Evolutionary conservation across 2,329 filamentous ascomycete genomes (phyloP), one percentile per base, ranked within the genome.

Genomic region (Colletotrichum caudatum): DNA sequence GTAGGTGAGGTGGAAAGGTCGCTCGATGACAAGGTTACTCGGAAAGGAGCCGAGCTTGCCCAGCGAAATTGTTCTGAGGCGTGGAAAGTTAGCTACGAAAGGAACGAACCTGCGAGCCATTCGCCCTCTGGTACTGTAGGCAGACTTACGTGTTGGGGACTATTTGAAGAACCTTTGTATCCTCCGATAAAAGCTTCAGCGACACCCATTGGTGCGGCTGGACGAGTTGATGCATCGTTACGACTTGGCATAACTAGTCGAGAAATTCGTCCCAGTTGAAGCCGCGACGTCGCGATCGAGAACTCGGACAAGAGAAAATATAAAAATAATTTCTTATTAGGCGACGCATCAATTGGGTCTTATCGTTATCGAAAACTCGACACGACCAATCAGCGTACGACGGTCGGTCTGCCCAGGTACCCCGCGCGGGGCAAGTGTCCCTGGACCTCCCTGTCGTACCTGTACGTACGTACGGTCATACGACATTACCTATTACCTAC

Each of bases 11-110:
- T 97, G 90, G 79, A 94, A 97, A 0, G 96, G 96, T 9, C 96
- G 91, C n/a, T 94, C 92, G 74, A 99, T 89, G 57, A 99, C 90
- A 41, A 96, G 88, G 79, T 98, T 98, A 64, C 93, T 91, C 20
- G 94, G 92, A 79, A 99, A 98, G 2, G 90, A 90, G 74, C 96
- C 96, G 80, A 96, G 97, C 88, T 98, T 98, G 67, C 94, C 94
- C 44, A 98, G 86, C 1, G 93, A 94, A 74, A 98, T 92, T 56
- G 90, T 93, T 51, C 95, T 98, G 76, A 57, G 20, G 68, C 62
- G 14, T 9, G 39, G 23, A 23, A 9, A 14, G 37, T 48, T 18
- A 57, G 53, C 41, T 57, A 56, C 35, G 8, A 37, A 37, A 2
- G 8, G 8, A 11, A 11, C 35, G 12, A 50, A 20, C 35, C 3